These are phyloP conservation scores for Leucocoprinus leucothites DNA, from an alignment of 768 basidiomycete genomes.

Conservation along the genomic window DNA sequence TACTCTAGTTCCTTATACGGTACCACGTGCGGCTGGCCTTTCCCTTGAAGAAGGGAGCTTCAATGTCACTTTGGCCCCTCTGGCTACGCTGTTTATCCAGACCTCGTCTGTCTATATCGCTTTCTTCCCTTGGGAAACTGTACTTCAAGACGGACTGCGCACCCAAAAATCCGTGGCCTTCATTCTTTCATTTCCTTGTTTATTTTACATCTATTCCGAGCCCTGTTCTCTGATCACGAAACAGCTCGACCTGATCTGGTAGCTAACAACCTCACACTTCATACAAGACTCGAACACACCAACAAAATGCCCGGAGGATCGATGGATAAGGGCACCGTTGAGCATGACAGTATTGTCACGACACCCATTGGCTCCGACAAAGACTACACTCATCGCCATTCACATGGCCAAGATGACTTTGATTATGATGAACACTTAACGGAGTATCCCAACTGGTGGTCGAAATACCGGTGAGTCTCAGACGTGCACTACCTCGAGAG, in stretches of 20 bases:
- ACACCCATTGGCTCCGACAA: not conserved
- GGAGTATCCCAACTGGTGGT: slow-evolving; percentile 50
- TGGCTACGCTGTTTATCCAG: not conserved
- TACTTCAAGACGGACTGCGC: not conserved
- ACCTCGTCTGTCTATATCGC: not conserved
- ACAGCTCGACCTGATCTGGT: not conserved
- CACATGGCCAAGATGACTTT: slow-evolving; percentile 15
- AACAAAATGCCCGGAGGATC: slow-evolving; percentile 9
- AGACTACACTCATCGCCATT: not conserved
- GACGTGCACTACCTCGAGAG: not conserved
- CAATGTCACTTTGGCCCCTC: not conserved
- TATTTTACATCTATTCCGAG: not conserved
- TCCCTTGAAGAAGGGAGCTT: not conserved
- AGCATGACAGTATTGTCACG: not conserved
- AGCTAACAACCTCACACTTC: too few species aligned
- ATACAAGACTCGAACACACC: not conserved
- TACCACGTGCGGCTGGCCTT: not conserved
- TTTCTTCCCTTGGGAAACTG: not conserved
- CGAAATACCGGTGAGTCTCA: slow-evolving; percentile 45
- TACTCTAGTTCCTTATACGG: slow-evolving; percentile 5
- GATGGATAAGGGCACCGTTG: not conserved
- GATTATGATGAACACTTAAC: slow-evolving; percentile 31
- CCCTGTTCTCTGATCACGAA: not conserved
- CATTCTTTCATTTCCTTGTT: not conserved
- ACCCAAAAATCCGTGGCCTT: not conserved